These are phyloP conservation scores for Suillus subaureus DNA, from an alignment of 768 basidiomycete genomes.

Conservation along the genomic window DNA sequence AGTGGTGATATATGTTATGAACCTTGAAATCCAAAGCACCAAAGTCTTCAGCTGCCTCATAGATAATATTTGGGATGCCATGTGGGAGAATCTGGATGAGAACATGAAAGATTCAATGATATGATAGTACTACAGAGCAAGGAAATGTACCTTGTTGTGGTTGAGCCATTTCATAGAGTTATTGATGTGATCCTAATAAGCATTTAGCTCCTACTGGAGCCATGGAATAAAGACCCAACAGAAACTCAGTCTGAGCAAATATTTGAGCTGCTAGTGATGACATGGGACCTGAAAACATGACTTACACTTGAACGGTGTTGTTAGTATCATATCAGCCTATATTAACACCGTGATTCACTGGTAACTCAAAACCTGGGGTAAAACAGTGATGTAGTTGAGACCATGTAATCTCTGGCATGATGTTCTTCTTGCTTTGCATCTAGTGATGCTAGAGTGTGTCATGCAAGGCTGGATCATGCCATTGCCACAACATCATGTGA, in stretches of 20 bases:
- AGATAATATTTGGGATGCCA: slow-evolving; percentile 40
- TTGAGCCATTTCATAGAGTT: slow-evolving; percentile 2
- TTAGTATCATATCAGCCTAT: slow-evolving; percentile 32
- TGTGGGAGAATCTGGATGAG: slow-evolving; percentile 33
- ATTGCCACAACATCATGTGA: slow-evolving; percentile 41
- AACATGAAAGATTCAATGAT: not conserved
- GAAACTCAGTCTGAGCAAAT: slow-evolving; percentile 30
- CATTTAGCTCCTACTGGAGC: slow-evolving; percentile 11
- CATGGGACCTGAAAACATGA: slow-evolving; percentile 2
- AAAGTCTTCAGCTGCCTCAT: slow-evolving; percentile 29
- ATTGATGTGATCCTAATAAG: slow-evolving; percentile 5
- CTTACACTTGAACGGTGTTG: slow-evolving; percentile 29
- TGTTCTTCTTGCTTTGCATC: slow-evolving; percentile 33
- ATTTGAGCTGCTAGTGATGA: slow-evolving; percentile 20
- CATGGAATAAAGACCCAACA: slow-evolving; percentile 34
- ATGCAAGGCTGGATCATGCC: slow-evolving; percentile 39
- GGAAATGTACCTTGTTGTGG: slow-evolving; percentile 8
- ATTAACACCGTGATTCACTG: slow-evolving; percentile 34
- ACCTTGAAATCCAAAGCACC: slow-evolving; percentile 39
- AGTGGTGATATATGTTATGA: not conserved
- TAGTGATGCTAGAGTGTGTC: slow-evolving; percentile 45
- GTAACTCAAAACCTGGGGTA: slow-evolving; percentile 39
- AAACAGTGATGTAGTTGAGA: slow-evolving; percentile 32
- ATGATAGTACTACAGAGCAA: slow-evolving; percentile 18
- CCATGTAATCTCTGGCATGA: slow-evolving; percentile 48